Base-by-base conservation (phyloP, 176 grass and related monocot species). In the Eremochloa ophiuroides region DNA sequence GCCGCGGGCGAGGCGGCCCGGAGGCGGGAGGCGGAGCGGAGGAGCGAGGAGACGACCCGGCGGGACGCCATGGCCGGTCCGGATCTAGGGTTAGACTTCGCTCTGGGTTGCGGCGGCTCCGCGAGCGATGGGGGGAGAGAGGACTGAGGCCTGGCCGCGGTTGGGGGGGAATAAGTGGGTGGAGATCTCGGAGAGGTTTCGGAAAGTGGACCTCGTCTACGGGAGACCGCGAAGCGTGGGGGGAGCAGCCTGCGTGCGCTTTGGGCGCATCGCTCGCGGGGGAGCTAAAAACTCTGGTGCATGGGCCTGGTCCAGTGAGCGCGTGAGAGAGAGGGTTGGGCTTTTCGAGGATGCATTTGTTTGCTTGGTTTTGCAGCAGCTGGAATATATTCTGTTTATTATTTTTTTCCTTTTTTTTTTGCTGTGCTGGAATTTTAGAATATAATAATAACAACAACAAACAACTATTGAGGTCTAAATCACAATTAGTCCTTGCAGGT, bases 1-100 rank as follows among this genome's bases (percentile, higher is more conserved):
- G 84, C 64, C 1, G 91, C 69, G 6, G 91, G 94, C 0, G 94
- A 89, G 3, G 90, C 80, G 17, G 78, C 89, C 20, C 92, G 88
- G 23, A 82, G 25, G 70, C 86, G 74, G 28, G 80, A 83, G 20
- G 83, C 70, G 46, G 86, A 89, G 44, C 95, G 95, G 62, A 98
- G 70, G 44, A 98, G 81, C 15, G 88, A 94, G 15, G 95, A 87
- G 31, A 85, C 86, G 60, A 92, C 74, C 66, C 95, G 95, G 80
- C 95, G 92, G 8, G 95, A 85, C 69, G 95, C 95, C 95, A 98
- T 98, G 77, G 83, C 83, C 81, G 82, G 67, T 35, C 76, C 42
- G 76, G 85, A 83, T 89, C 84, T 91, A 91, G 80, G 91, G 85
- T 83, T 93, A 48, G 67, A 86, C 79, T 78, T 60, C 59, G 0